These are phyloP conservation scores for Clitocybe nebularis DNA, from an alignment of 1,284 basidiomycete species.

Conservation along the genomic window DNA sequence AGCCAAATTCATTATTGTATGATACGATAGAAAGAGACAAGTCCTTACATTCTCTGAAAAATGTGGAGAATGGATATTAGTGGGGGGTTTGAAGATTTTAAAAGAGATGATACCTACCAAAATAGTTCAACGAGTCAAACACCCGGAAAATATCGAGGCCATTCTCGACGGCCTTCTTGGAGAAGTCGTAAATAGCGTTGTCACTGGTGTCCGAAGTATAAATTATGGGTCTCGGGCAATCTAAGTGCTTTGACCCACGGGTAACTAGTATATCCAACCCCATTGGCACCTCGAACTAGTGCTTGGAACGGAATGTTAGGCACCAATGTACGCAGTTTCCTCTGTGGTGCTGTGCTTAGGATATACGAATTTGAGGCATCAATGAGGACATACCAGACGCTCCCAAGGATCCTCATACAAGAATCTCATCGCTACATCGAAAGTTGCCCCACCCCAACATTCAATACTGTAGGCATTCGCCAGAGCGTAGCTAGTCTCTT, in stretches of 20 bases:
- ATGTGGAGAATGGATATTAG: constrained; percentile 13
- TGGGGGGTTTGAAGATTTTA: not conserved
- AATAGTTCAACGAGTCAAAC: constrained; percentile 98
- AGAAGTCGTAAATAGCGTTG: constrained; percentile 99
- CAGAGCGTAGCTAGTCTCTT: constrained; percentile 93
- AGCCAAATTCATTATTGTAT: not conserved
- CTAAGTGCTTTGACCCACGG: constrained; percentile 58
- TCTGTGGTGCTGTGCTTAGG: constrained; percentile 36
- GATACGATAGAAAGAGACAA: not conserved
- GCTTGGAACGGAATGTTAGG: constrained; percentile 99
- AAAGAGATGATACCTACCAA: constrained; percentile 53
- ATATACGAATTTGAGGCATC: not conserved
- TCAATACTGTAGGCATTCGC: constrained; percentile 96
- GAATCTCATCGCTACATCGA: constrained; percentile 99
- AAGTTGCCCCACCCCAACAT: constrained; percentile 99
- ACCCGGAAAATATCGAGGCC: constrained; percentile 99
- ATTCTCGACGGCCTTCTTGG: constrained; percentile 97
- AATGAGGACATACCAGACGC: constrained; percentile 64
- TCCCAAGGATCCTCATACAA: constrained; percentile 99
- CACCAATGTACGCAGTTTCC: constrained; percentile 91
- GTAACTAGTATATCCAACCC: constrained; percentile 98
- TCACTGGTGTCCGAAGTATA: constrained; percentile 60
- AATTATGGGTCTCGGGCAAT: too few relatives aligned
- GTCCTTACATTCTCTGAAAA: constrained; percentile 57
- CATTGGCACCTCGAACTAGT: constrained; percentile 97